phyloP scores from a whole-genome alignment of 78 protist genomes.

The Planoprotostelium fungivorum region DNA sequence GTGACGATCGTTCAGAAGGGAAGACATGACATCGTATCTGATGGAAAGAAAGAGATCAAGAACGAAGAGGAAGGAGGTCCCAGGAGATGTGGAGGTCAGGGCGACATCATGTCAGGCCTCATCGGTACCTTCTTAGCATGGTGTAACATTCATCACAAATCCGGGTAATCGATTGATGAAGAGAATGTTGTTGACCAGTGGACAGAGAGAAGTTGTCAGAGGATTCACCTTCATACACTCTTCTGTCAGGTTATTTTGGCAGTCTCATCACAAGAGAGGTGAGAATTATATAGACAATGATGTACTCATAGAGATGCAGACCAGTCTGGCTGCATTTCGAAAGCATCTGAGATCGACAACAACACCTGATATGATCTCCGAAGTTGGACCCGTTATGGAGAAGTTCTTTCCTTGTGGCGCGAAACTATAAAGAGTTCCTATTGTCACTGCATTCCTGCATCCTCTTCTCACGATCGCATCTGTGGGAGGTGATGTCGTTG shows the following conservation, averaged over 20 bases:
- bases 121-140: constrained; percentile 48
- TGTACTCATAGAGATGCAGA: not conserved
- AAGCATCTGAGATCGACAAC: not conserved
- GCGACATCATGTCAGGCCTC: constrained; percentile 60
- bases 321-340: not conserved
- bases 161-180: not conserved
- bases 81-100: constrained; percentile 73
- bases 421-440: not conserved
- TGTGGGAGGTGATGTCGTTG: no score
- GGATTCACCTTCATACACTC: not conserved
- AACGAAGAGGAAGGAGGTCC: constrained; percentile 45
- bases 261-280: not conserved
- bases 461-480: no score
- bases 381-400: not conserved
- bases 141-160: constrained; percentile 25
- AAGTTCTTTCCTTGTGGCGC: not conserved
- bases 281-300: not conserved
- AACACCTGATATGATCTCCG: not conserved
- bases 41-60: constrained; percentile 23
- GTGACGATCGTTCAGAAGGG: constrained; percentile 70
- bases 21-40: constrained; percentile 44
- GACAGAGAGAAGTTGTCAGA: not conserved
- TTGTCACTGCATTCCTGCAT: no score
- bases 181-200: not conserved
- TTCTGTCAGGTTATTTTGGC: not conserved